Percentiles rank a stretch among this genome's conserved stretches.
phyloP scores from a whole-genome alignment of 2,329 filamentous ascomycete species.

The Claviceps spartinae region DNA sequence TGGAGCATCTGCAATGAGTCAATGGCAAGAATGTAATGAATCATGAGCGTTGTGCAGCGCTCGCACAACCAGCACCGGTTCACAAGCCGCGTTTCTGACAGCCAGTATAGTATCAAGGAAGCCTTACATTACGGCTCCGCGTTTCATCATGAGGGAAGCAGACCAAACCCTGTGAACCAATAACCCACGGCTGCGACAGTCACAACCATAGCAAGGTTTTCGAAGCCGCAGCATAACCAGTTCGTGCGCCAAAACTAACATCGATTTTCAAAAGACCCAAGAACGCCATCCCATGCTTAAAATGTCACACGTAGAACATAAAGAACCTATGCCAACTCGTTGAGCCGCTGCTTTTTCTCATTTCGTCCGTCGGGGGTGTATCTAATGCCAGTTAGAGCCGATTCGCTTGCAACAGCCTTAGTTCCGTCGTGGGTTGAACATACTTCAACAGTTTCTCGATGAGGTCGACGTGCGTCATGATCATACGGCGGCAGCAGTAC shows the following conservation, averaged over 20 bases:
- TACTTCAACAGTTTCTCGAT: slow-evolving; percentile 97
- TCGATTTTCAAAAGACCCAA: slow-evolving; percentile 10
- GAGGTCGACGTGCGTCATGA: slow-evolving; percentile 98
- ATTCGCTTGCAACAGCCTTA: not conserved
- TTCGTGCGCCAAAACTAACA: slow-evolving; percentile 16
- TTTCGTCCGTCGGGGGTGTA: slow-evolving; percentile 50
- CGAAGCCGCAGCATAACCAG: slow-evolving; percentile 3
- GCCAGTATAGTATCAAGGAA: too few relatives aligned
- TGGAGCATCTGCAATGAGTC: too few relatives aligned
- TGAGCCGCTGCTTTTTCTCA: slow-evolving; percentile 40
- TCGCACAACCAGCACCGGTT: too few relatives aligned
- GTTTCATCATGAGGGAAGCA: too few relatives aligned
- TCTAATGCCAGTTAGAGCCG: slow-evolving; percentile 20
- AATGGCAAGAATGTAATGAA: too few relatives aligned
- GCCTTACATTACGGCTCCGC: too few relatives aligned
- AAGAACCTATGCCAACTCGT: slow-evolving; percentile 19
- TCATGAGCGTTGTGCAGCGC: too few relatives aligned
- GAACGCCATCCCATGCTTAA: slow-evolving; percentile 22
- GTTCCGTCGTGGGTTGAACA: slow-evolving; percentile 12
- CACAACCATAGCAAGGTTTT: not conserved
- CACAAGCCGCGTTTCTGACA: too few relatives aligned
- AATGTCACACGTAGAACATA: slow-evolving; percentile 4
- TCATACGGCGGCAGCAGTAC: slow-evolving; percentile 98
- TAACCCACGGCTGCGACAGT: too few relatives aligned
- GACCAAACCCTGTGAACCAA: too few relatives aligned